Base-by-base conservation (phyloP, 805 yeast species). In the Hanseniaspora opuntiae region DNA sequence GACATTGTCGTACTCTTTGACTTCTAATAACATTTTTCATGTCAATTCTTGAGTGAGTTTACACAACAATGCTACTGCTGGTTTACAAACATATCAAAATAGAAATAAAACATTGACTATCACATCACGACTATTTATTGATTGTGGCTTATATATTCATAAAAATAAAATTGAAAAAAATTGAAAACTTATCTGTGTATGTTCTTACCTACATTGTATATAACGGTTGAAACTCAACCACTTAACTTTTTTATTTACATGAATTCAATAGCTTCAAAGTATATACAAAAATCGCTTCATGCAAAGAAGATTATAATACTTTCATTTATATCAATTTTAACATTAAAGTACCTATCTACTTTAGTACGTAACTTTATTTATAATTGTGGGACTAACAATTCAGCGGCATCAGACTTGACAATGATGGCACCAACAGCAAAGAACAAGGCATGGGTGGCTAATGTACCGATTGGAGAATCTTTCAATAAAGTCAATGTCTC, bases 331-430 rank as follows among this genome's bases (percentile, higher is more conserved):
- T 30, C 14, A 30, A 11, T 11, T 30, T 10, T 30, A 30, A 12
- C 33, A 30, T 11, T 30, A 30, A 30, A 4, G 14, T 12, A 11
- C 36, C 17, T 24, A 25, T 42, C 30, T 39, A 11, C 20, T 30
- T 4, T 30, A 10, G 16, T 19, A 10, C 19, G 3, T 39, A 3
- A 11, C 12, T 16, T 14, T 20, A 17, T 10, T 61, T 59, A 66
- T 52, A 67, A 74, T 67, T 84, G 90, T 51, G 93, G 93, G 61
- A 83, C 88, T 70, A 84, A 70, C 78, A 82, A 77, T 55, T 84
- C 90, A 86, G 82, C 82, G 62, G 82, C 68, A 60, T 89, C 83
- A 47, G 88, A 81, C 71, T 82, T 86, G 60, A 85, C 77, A 66
- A 84, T 77, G 24, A 79, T 78, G 59, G 83, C 84, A 65, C 93